Evolutionary conservation across 169 alveolate genomes (phyloP).

Genomic region (Eimeria necatrix): DNA sequence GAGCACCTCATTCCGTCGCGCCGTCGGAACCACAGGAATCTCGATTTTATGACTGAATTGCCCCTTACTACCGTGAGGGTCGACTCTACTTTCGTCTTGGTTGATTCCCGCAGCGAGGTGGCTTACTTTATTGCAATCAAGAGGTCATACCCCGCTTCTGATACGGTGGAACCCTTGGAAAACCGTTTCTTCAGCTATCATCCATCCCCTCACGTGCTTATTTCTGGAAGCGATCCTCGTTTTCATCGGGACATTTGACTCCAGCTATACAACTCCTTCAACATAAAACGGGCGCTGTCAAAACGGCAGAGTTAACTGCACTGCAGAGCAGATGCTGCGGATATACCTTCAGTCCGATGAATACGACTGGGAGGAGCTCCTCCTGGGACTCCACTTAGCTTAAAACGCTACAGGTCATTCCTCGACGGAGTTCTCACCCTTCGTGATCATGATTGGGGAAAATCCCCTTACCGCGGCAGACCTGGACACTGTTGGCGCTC

Average conservation of each 20-base stretch:
- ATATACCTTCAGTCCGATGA: background rate
- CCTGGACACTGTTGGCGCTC: background rate
- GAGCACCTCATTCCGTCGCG: background rate
- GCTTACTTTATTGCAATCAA: background rate
- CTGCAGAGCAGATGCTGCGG: background rate
- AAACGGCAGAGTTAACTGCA: background rate
- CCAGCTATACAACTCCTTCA: background rate
- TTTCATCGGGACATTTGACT: background rate
- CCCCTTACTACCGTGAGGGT: background rate
- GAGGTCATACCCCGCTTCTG: background rate
- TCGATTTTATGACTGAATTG: background rate
- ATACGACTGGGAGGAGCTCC: background rate
- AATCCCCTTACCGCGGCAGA: background rate
- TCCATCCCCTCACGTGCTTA: background rate
- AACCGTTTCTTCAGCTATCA: too few species aligned
- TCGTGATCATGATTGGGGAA: background rate
- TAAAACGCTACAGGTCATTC: background rate
- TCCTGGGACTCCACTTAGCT: background rate
- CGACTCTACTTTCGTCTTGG: background rate
- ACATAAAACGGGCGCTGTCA: background rate
- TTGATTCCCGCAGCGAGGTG: background rate
- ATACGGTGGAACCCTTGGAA: too few species aligned
- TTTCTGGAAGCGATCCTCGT: background rate
- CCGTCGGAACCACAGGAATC: background rate
- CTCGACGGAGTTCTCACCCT: background rate